Conservation (phyloP, 345 rosid genomes). For the Lumnitzera littorea region DNA sequence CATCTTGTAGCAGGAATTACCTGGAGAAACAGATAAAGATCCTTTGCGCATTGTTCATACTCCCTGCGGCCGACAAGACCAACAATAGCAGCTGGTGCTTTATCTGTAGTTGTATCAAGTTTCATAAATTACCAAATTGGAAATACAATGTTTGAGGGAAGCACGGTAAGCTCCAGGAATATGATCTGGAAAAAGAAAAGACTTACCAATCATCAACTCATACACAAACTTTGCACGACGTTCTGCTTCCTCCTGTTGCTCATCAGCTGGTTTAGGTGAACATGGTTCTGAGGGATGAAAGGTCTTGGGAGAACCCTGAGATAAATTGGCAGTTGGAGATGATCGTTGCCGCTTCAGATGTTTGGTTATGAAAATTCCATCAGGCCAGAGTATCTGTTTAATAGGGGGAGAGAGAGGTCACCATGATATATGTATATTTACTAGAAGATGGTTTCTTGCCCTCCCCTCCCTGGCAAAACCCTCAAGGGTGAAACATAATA, state of each 20-base stretch:
- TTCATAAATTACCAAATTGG: not conserved
- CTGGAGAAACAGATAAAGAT: conserved; percentile 93
- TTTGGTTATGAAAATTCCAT: conserved; percentile 92
- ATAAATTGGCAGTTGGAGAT: conserved; percentile 24
- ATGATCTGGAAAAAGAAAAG: not conserved
- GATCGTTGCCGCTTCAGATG: conserved; percentile 68
- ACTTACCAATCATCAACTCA: conserved; percentile 83
- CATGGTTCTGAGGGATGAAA: conserved; percentile 28
- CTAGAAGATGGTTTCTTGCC: too few relatives aligned
- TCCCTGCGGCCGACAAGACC: conserved; percentile 88
- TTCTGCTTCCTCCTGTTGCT: conserved; percentile 65
- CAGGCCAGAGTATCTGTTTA: conserved; percentile 95
- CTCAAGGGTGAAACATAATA: too few relatives aligned
- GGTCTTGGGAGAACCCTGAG: conserved; percentile 22
- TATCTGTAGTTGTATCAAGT: conserved; percentile 39
- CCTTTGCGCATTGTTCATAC: conserved; percentile 85
- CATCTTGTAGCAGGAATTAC: conserved; percentile 23
- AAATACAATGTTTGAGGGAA: not conserved
- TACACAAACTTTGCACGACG: conserved; percentile 85
- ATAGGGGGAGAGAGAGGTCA: conserved; percentile 4
- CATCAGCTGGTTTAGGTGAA: conserved; percentile 40
- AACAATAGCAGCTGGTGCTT: conserved; percentile 75
- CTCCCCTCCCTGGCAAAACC: too few relatives aligned
- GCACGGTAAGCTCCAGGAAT: not conserved
- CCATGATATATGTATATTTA: too few relatives aligned